Evolutionary conservation across 2,329 filamentous ascomycete genomes (phyloP).

Genomic region (Celoporthe dispersa): DNA sequence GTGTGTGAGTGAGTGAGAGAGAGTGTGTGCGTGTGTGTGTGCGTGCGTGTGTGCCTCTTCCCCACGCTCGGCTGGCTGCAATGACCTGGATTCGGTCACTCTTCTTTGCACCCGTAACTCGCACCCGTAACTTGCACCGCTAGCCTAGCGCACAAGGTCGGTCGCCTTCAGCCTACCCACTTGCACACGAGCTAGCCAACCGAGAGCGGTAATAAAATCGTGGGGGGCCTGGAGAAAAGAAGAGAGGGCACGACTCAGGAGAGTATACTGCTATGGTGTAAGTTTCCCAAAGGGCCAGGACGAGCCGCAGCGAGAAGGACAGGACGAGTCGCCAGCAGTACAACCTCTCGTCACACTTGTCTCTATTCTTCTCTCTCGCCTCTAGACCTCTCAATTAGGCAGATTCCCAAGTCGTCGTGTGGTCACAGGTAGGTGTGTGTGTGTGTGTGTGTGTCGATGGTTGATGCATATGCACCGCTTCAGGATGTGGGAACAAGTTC

Average conservation of each 20-base stretch:
- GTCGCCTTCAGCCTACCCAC: conserved; percentile 16
- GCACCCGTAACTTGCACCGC: background rate
- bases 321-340: background rate
- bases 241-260: conserved; percentile 13
- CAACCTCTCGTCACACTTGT: background rate
- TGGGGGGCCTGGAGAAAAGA: conserved; percentile 16
- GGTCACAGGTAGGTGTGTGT: too few relatives aligned
- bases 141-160: conserved; percentile 18
- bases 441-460: background rate
- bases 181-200: conserved; percentile 24
- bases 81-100: conserved; percentile 26
- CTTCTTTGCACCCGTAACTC: conserved; percentile 4
- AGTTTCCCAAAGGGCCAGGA: background rate
- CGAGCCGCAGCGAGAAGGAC: background rate
- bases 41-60: conserved; percentile 31
- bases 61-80: conserved; percentile 38
- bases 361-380: background rate
- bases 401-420: background rate
- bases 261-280: background rate
- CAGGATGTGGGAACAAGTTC: background rate
- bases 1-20: conserved; percentile 19
- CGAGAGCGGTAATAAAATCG: conserved; percentile 29
- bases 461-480: conserved; percentile 9
- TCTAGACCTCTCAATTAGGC: background rate
- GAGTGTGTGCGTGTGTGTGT: conserved; percentile 19